Evolutionary conservation across 2,329 filamentous ascomycete genomes (phyloP).

Genomic region (Dactylellina parvicollis): DNA sequence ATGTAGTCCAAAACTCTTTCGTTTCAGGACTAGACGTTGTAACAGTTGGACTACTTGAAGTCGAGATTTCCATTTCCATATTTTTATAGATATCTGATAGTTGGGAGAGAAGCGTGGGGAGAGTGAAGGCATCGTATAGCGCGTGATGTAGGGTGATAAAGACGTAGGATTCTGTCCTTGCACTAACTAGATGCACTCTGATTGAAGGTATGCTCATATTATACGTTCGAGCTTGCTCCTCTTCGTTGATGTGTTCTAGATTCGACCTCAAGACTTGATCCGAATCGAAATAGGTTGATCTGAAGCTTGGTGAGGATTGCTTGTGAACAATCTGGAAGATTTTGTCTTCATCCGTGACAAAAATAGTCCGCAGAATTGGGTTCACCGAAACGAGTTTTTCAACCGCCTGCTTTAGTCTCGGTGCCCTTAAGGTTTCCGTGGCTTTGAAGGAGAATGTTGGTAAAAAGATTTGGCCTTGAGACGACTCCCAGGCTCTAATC

Average conservation of each 20-base stretch:
- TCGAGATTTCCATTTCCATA: not conserved
- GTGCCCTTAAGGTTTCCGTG: conserved; percentile 60
- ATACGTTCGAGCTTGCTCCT: conserved; percentile 27
- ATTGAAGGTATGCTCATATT: conserved; percentile 43
- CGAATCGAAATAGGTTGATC: conserved; percentile 38
- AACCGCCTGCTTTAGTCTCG: conserved; percentile 71
- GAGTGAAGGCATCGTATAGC: conserved; percentile 84
- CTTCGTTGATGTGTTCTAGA: conserved; percentile 14
- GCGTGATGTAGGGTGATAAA: conserved; percentile 80
- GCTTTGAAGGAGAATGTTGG: conserved; percentile 74
- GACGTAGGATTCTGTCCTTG: conserved; percentile 48
- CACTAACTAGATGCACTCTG: conserved; percentile 33
- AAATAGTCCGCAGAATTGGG: conserved; percentile 75
- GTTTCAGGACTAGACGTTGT: conserved; percentile 21
- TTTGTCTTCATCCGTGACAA: conserved; percentile 67
- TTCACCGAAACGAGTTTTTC: conserved; percentile 66
- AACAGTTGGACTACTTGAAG: not conserved
- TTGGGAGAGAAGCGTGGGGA: conserved; percentile 71
- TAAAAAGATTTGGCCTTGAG: conserved; percentile 75
- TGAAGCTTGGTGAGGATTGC: conserved; percentile 56
- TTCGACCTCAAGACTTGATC: conserved; percentile 3
- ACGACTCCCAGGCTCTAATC: conserved; percentile 78
- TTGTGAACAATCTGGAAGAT: conserved; percentile 71
- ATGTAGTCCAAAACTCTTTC: conserved; percentile 32
- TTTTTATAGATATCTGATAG: conserved; percentile 64